Evolutionary conservation across 805 yeast genomes (phyloP).

Genomic region (Ogataea angusta): DNA sequence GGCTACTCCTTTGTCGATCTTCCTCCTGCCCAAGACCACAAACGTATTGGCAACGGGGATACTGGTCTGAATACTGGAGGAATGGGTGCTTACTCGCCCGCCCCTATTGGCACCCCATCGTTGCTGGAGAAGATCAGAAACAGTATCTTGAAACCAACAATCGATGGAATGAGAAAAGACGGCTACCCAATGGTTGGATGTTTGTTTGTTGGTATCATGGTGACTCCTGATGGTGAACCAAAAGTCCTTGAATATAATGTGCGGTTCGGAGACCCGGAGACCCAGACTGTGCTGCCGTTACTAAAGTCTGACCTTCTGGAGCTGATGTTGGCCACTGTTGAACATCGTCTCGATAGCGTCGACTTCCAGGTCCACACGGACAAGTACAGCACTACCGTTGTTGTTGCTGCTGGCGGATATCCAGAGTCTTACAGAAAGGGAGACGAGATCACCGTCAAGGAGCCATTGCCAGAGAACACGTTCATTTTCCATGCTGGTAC

Average conservation of each 20-base stretch:
- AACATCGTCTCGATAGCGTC: conserved; percentile 87
- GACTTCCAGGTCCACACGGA: conserved; percentile 48
- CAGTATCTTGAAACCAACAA: conserved; percentile 82
- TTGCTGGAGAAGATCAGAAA: conserved; percentile 67
- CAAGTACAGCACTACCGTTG: conserved; percentile 85
- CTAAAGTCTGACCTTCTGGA: conserved; percentile 90
- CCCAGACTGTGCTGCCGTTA: conserved; percentile 92
- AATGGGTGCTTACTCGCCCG: conserved; percentile 99
- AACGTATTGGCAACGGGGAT: conserved; percentile 91
- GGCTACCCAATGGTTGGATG: conserved; percentile 96
- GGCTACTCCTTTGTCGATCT: conserved; percentile 88
- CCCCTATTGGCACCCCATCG: conserved; percentile 86
- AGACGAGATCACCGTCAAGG: conserved; percentile 65
- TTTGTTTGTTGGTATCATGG: conserved; percentile 91
- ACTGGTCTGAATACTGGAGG: conserved; percentile 97
- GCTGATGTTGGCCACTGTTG: conserved; percentile 89
- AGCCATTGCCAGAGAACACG: conserved; percentile 51
- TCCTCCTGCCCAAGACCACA: conserved; percentile 98
- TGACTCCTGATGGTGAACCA: conserved; percentile 77
- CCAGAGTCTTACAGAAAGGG: conserved; percentile 87
- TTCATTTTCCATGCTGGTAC: conserved; percentile 97
- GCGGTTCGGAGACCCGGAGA: conserved; percentile 98
- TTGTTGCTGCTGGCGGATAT: conserved; percentile 95
- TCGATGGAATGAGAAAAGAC: conserved; percentile 94
- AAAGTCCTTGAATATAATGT: conserved; percentile 96